Evolutionary conservation across 352 stramenopile genomes (phyloP).

Genomic region (Labyrinthula sp.): DNA sequence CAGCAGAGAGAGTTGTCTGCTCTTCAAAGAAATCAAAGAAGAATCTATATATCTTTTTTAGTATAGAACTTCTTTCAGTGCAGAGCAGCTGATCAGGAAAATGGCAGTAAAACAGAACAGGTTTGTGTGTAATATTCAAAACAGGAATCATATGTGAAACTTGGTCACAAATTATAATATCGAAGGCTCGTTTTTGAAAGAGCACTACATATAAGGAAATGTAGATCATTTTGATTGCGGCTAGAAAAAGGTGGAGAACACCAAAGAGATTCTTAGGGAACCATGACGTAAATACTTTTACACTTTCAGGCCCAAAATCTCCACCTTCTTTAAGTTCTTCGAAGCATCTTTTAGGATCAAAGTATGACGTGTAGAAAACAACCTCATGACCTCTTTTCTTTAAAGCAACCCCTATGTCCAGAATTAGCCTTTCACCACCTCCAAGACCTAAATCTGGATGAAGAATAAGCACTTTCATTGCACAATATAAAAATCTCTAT

Average conservation of each 20-base stretch:
- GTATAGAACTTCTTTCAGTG: constrained; percentile 2
- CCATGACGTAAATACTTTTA: constrained; percentile 72
- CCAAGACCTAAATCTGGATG: constrained; percentile 95
- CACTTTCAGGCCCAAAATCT: constrained; percentile 42
- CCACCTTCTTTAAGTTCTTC: constrained; percentile 48
- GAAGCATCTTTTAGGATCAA: constrained; percentile 79
- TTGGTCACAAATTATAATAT: constrained; percentile 37
- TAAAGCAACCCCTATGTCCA: constrained; percentile 62
- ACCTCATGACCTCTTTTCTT: constrained; percentile 51
- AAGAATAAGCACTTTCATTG: constrained; percentile 50
- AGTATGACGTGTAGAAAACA: constrained; percentile 81
- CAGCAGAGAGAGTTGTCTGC: constrained; percentile 62
- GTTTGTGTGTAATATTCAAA: constrained; percentile 27
- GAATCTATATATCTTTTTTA: constrained; percentile 39
- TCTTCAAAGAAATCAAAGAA: constrained; percentile 78
- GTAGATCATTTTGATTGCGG: constrained; percentile 71
- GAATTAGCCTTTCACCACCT: constrained; percentile 73
- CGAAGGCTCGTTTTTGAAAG: constrained; percentile 6
- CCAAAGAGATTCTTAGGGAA: constrained; percentile 65
- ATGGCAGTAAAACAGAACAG: constrained; percentile 92
- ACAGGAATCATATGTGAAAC: constrained; percentile 38
- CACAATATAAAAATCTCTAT: too few relatives aligned
- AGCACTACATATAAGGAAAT: constrained; percentile 42
- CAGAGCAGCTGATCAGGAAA: constrained; percentile 88
- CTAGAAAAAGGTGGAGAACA: constrained; percentile 65